A percentile compares a stretch with the other conserved stretches of the same genome.
Conservation (phyloP, 345 rosid species). For the Citrus hindsii region DNA sequence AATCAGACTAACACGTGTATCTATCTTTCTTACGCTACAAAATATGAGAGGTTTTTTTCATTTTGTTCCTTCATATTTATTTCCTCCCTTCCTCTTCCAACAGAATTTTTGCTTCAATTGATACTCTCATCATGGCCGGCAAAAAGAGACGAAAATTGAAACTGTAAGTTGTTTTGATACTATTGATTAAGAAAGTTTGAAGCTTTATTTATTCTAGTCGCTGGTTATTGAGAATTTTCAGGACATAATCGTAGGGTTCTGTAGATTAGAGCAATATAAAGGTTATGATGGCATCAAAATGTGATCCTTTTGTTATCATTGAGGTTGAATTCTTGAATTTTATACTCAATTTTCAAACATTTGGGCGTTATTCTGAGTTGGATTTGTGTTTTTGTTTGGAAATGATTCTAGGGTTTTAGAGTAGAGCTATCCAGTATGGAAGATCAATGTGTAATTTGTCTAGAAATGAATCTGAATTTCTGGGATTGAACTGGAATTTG, state of each 20-base stretch:
- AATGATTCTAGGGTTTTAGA: constrained; percentile 5
- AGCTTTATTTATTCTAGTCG: background rate
- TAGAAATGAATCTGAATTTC: background rate
- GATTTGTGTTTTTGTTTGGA: constrained; percentile 2
- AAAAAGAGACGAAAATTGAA: constrained; percentile 41
- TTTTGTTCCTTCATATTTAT: background rate
- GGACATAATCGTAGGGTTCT: constrained; percentile 11
- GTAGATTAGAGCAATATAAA: constrained; percentile 3
- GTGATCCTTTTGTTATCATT: background rate
- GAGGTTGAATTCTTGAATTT: constrained; percentile 9
- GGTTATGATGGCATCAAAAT: background rate
- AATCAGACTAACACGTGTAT: background rate
- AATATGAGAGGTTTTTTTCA: background rate
- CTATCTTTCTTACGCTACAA: background rate
- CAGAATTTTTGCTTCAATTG: background rate
- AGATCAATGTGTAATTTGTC: background rate
- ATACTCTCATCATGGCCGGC: constrained; percentile 28
- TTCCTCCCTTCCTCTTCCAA: background rate
- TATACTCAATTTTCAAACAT: background rate
- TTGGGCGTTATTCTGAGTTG: background rate
- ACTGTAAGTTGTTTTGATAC: constrained; percentile 28
- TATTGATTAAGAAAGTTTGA: background rate
- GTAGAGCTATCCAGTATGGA: background rate
- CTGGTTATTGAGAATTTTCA: constrained; percentile 12
- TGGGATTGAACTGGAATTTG: background rate